Base-by-base conservation (phyloP, 2,329 filamentous ascomycete species). In the Ambrosiella xylebori region DNA sequence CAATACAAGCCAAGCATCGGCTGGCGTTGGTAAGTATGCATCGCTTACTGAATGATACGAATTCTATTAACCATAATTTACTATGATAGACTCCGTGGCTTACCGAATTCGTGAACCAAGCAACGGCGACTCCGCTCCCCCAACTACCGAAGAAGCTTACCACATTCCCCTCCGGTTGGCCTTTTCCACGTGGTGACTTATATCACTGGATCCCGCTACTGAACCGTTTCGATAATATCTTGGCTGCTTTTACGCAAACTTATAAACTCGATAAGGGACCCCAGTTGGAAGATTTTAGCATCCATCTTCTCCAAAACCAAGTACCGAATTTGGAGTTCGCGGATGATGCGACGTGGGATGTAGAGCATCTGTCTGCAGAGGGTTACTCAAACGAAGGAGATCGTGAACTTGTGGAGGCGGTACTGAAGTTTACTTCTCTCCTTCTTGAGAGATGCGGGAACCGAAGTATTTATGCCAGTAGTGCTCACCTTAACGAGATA, bases 121-220 rank as follows among this genome's bases (percentile, higher is more conserved):
- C 86, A 54, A 82, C 81, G 63, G 77, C 78, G 59, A 76, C 79
- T 63, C 80, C 88, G 53, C 73, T 96, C 65, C 82, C 85, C 65
- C 80, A 86, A 68, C 77, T 98, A 63, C 87, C 88, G 64, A 74
- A 80, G 65, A 80, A 85, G 64, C 84, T 98, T 63, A 76, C 78
- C 65, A 80, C 78, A 58, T 97, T 97, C 68, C 89, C 91, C 60
- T 83, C 84, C 63, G 77, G 84, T 77, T 98, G 93, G 93, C 89
- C 90, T 1, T 95, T 97, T 66, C 91, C 91, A 44, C 82, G 91
- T 68, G 94, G 93, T 61, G 93, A 98, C 69, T 75, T 97, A 37
- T 97, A 97, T 68, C 91, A 98, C 75, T 98, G 94, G 94, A 96
- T 98, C 64, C 84, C 87, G 36, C 78, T 95, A 27, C 73, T 98